These are phyloP conservation scores for Fusarium tjaetaba DNA, from an alignment of 2,329 filamentous ascomycete species.

Conservation along the genomic window DNA sequence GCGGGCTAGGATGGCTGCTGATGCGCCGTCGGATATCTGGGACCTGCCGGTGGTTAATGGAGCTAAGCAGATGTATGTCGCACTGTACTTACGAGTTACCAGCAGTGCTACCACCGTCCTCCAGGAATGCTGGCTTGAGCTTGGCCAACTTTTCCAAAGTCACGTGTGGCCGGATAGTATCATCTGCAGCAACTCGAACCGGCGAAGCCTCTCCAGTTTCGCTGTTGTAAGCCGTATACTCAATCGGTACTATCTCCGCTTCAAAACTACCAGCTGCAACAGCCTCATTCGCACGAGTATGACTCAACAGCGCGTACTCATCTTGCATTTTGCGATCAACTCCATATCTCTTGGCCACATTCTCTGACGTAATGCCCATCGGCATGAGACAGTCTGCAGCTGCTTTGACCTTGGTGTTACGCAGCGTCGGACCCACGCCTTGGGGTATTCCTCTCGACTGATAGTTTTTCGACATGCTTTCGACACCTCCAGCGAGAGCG, in stretches of 20 bases:
- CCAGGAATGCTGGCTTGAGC: conserved; percentile 85
- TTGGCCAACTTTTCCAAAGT: conserved; percentile 71
- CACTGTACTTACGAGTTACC: conserved; percentile 68
- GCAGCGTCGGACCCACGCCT: conserved; percentile 78
- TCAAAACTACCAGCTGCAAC: conserved; percentile 75
- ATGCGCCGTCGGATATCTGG: conserved; percentile 89
- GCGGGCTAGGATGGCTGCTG: conserved; percentile 63
- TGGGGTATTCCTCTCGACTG: conserved; percentile 81
- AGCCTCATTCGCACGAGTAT: conserved; percentile 76
- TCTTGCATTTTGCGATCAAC: conserved; percentile 81
- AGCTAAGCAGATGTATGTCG: fast-evolving
- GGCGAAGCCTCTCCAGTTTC: conserved; percentile 58
- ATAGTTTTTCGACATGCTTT: conserved; percentile 95
- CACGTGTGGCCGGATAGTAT: conserved; percentile 62
- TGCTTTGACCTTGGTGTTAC: conserved; percentile 69
- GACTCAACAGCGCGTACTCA: conserved; percentile 77
- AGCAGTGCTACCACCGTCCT: conserved; percentile 79
- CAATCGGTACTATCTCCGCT: conserved; percentile 79
- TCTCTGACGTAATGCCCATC: conserved; percentile 93
- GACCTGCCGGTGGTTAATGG: conserved; percentile 46
- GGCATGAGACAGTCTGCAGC: conserved; percentile 89
- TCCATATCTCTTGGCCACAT: conserved; percentile 80
- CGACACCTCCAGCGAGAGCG: conserved; percentile 88
- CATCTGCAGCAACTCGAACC: conserved; percentile 69
- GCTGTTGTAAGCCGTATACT: neutral